These are phyloP conservation scores for Fomes fomentarius DNA, from an alignment of 1,284 basidiomycete species.

Conservation along the genomic window DNA sequence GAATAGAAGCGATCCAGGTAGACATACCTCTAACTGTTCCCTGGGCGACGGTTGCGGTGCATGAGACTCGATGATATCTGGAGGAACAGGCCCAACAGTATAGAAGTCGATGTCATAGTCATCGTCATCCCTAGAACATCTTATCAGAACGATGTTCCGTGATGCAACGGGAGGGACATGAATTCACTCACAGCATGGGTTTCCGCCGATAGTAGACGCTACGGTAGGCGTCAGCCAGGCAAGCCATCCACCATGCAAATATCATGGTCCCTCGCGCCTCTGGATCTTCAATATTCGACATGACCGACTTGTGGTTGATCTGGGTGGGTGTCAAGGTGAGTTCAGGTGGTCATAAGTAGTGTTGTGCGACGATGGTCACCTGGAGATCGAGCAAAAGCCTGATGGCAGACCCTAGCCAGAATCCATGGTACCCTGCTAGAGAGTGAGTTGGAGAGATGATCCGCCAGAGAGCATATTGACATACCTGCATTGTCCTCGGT, in stretches of 20 bases:
- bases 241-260: constrained; percentile 82
- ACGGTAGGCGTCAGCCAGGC: constrained; percentile 60
- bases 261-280: constrained; percentile 80
- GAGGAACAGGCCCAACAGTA: constrained; percentile 62
- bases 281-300: constrained; percentile 67
- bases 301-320: constrained; percentile 82
- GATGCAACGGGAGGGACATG: background rate
- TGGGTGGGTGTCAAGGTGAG: constrained; percentile 32
- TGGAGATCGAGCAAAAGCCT: constrained; percentile 77
- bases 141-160: constrained; percentile 7
- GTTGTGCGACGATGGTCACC: constrained; percentile 40
- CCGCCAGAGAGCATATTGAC: background rate
- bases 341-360: constrained; percentile 2
- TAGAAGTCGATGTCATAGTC: constrained; percentile 82
- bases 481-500: constrained; percentile 66
- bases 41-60: constrained; percentile 61
- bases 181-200: constrained; percentile 61
- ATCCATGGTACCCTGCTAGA: constrained; percentile 71
- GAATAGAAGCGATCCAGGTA: background rate
- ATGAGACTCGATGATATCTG: constrained; percentile 51
- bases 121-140: constrained; percentile 50
- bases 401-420: constrained; percentile 79
- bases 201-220: constrained; percentile 64
- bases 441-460: background rate
- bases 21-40: constrained; percentile 72